phyloP scores from a whole-genome alignment of 345 rosid genomes.

The Aquilaria yunnanensis region DNA sequence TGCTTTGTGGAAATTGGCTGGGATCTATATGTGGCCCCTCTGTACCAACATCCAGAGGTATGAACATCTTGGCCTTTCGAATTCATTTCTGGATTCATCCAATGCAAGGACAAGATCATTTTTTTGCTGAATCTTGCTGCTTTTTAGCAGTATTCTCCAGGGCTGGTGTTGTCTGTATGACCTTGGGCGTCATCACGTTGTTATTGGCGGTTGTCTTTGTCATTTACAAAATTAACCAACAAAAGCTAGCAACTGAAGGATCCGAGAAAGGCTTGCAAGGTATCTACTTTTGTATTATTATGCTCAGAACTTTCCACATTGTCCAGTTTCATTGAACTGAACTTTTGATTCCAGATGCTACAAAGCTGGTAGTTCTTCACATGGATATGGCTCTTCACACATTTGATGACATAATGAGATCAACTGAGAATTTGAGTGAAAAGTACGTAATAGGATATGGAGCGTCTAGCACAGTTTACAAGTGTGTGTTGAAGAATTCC shows the following conservation, averaged over 20 bases:
- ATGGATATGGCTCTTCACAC: slow-evolving; percentile 95
- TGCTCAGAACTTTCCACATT: background rate
- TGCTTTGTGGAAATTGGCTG: slow-evolving; percentile 76
- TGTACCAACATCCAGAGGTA: slow-evolving; percentile 52
- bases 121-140: background rate
- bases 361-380: slow-evolving; percentile 87
- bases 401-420: slow-evolving; percentile 79
- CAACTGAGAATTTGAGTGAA: slow-evolving; percentile 73
- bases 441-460: slow-evolving; percentile 80
- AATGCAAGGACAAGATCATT: too few species aligned
- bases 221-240: slow-evolving; percentile 58
- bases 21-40: slow-evolving; percentile 70
- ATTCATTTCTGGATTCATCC: slow-evolving; percentile 2
- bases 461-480: slow-evolving; percentile 91
- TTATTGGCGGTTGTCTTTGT: slow-evolving; percentile 41
- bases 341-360: slow-evolving; percentile 37
- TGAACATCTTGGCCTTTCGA: background rate
- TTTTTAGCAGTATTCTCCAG: slow-evolving; percentile 44
- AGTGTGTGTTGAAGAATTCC: slow-evolving; percentile 67
- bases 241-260: slow-evolving; percentile 20
- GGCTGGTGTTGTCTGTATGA: slow-evolving; percentile 53
- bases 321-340: background rate
- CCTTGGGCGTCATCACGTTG: slow-evolving; percentile 48
- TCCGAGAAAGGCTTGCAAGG: slow-evolving; percentile 37
- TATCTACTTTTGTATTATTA: slow-evolving; percentile 1